Evolutionary conservation across 371 early-diverging fungal genomes (phyloP).

Genomic region (Chytridiales sp.): DNA sequence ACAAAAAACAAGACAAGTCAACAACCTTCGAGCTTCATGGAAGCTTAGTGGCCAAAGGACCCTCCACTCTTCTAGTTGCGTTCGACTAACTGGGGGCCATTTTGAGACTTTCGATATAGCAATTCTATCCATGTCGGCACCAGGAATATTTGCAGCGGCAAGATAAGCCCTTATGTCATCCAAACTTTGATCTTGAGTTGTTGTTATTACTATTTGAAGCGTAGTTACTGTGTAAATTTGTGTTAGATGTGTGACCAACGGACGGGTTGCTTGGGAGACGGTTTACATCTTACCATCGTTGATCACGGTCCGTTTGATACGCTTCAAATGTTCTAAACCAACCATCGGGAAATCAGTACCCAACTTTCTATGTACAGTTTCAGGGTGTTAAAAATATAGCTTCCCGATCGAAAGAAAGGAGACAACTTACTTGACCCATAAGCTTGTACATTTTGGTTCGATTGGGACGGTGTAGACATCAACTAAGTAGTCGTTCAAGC

Average conservation of each 20-base stretch:
- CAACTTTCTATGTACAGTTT: background rate
- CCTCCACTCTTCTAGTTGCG: constrained; percentile 51
- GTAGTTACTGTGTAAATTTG: constrained; percentile 1
- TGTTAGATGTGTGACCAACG: background rate
- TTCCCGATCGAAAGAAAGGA: background rate
- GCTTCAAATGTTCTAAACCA: constrained; percentile 11
- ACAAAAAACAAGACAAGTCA: background rate
- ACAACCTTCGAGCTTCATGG: constrained; percentile 32
- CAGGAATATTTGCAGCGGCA: background rate
- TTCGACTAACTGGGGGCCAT: constrained; percentile 38
- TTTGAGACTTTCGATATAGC: constrained; percentile 16
- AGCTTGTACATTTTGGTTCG: constrained; percentile 8
- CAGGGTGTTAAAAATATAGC: background rate
- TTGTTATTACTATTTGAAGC: background rate
- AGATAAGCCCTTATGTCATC: background rate
- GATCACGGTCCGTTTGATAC: constrained; percentile 4
- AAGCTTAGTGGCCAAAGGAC: constrained; percentile 51
- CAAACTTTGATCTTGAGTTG: background rate
- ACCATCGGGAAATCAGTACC: background rate
- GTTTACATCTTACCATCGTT: background rate
- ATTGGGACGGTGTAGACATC: constrained; percentile 4
- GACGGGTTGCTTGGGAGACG: background rate
- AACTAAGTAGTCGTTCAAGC: constrained; percentile 1
- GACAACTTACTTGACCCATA: constrained; percentile 15
- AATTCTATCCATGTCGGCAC: background rate